These are phyloP conservation scores for Mortierella sp. DNA, from an alignment of 371 early-diverging fungal genomes.

Conservation along the genomic window DNA sequence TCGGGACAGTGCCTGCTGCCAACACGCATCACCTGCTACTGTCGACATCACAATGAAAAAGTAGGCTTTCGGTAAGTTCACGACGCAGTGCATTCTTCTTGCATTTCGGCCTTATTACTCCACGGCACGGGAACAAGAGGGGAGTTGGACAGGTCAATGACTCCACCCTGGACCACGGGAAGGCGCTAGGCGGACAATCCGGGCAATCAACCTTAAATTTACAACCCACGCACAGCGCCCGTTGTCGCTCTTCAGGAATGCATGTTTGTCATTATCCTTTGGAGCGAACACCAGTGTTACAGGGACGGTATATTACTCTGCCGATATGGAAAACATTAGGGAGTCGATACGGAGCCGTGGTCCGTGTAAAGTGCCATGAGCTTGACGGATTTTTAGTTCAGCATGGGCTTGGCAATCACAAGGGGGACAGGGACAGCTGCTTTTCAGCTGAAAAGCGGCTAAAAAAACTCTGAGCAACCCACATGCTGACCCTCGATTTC, in stretches of 20 bases:
- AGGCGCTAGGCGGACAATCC: not conserved
- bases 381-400: not conserved
- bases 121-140: not conserved
- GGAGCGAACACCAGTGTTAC: not conserved
- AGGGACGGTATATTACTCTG: not conserved
- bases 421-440: not conserved
- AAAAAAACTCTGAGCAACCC: slow-evolving; percentile 1
- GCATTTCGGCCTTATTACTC: not conserved
- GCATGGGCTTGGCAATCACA: slow-evolving; percentile 35
- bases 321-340: not conserved
- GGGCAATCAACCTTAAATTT: slow-evolving; percentile 14
- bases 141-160: too few species aligned
- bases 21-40: slow-evolving; percentile 82
- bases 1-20: slow-evolving; percentile 77
- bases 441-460: slow-evolving; percentile 25
- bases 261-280: slow-evolving; percentile 5
- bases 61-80: slow-evolving; percentile 64
- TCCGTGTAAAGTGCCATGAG: slow-evolving; percentile 8
- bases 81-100: too few species aligned
- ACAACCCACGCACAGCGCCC: not conserved
- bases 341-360: not conserved
- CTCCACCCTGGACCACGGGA: too few species aligned
- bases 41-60: slow-evolving; percentile 80
- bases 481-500: slow-evolving; percentile 9
- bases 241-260: not conserved